phyloP scores from a whole-genome alignment of 2,329 filamentous ascomycete genomes.

The Hypoxylon sp. region DNA sequence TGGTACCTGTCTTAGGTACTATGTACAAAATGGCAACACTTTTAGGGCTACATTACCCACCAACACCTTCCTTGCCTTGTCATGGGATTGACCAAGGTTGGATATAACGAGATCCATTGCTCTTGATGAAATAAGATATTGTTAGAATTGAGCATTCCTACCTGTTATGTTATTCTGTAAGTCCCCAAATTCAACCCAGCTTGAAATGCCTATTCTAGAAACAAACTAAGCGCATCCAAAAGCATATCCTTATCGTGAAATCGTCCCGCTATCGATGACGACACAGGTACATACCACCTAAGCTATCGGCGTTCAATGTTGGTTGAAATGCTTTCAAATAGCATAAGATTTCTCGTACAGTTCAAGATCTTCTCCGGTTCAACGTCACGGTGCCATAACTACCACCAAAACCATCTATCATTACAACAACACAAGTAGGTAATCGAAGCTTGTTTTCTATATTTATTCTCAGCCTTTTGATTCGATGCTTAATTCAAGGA shows the following conservation, averaged over 20 bases:
- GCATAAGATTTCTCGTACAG: not conserved
- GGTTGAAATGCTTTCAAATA: not conserved
- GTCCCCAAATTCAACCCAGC: no score
- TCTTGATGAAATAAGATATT: no score
- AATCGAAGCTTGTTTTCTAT: not conserved
- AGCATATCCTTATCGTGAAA: no score
- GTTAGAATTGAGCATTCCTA: no score
- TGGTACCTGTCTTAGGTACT: not conserved
- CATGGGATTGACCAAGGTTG: no score
- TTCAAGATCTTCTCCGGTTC: no score
- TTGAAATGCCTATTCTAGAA: no score
- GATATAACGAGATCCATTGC: no score
- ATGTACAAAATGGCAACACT: no score
- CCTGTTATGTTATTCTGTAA: no score
- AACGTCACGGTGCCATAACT: slow-evolving; percentile 17
- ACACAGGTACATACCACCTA: no score
- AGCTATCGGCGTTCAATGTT: not conserved
- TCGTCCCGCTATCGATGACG: slow-evolving; percentile 5
- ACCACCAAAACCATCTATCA: slow-evolving; percentile 11
- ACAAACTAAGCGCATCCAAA: no score
- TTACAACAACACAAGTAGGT: slow-evolving; percentile 4
- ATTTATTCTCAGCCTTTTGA: not conserved
- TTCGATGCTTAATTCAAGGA: not conserved
- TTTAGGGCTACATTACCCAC: slow-evolving; percentile 6
- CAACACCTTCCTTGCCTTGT: slow-evolving; percentile 10